A percentile compares a stretch with the other conserved stretches of the same genome.
Evolutionary conservation across 192 early-diverging fungal genomes (phyloP).

Genomic region (Dissophora ornata): DNA sequence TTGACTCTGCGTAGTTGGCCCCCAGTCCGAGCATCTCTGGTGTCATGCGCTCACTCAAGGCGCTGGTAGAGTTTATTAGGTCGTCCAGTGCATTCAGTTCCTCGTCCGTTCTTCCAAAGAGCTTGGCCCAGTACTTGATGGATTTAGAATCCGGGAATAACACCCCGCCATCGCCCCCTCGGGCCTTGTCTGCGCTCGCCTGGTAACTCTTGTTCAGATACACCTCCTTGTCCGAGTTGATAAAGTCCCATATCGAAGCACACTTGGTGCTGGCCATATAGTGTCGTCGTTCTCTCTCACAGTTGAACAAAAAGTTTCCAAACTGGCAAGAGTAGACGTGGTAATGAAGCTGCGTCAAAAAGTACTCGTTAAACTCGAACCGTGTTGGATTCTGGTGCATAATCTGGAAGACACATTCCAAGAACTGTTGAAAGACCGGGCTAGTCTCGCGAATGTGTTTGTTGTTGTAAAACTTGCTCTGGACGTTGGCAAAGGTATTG

Average conservation of each 20-base stretch:
- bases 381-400: conserved; percentile 87
- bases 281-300: conserved; percentile 76
- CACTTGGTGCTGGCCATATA: conserved; percentile 60
- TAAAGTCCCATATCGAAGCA: conserved; percentile 84
- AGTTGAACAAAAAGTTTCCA: conserved; percentile 95
- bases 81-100: conserved; percentile 59
- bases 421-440: conserved; percentile 97
- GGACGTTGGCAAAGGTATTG: conserved; percentile 69
- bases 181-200: conserved; percentile 55
- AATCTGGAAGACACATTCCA: conserved; percentile 96
- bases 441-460: conserved; percentile 84
- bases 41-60: conserved; percentile 32
- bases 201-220: conserved; percentile 74
- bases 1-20: conserved; percentile 24
- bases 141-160: conserved; percentile 72
- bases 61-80: not conserved
- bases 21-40: conserved; percentile 32
- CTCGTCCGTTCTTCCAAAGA: conserved; percentile 71
- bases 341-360: conserved; percentile 85
- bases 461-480: conserved; percentile 67
- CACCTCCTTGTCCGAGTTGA: conserved; percentile 65
- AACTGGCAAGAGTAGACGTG: conserved; percentile 93
- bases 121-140: conserved; percentile 78
- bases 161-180: conserved; percentile 65
- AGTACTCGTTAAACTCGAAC: conserved; percentile 92